Evolutionary conservation across 1,284 basidiomycete species (phyloP), one percentile per base, ranked within the genome.

Genomic region (Melampsora larici-populina): DNA sequence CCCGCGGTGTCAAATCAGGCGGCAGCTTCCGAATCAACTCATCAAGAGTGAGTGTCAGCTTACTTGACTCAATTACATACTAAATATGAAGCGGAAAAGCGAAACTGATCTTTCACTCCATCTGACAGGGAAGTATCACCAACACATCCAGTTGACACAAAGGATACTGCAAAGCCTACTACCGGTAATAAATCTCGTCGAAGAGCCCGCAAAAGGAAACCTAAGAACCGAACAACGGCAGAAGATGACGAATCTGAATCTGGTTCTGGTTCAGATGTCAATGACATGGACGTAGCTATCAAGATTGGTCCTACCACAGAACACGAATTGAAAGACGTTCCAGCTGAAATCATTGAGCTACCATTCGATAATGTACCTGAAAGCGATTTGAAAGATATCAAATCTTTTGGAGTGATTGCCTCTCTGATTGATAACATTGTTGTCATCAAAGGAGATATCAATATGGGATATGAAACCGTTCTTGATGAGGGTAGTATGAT

Each of bases 401-500:
- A 33, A 29, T 40, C 36, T 51, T 78, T 78, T 70, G 75, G 75
- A 51, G 7, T 60, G 8, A 40, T 78, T 17, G 29, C 43, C 48
- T 70, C 67, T 31, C 46, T 70, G 26, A 70, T 78, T 33, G 68
- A 67, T 26, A 70, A 78, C 46, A 58, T 78, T 24, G 55, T 78
- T 9, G 75, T 78, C 17, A 70, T 78, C 60, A 60, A 70, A 58
- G 75, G 75, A 43, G 62, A 36, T 2, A 40, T 43, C 48, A 46
- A 66, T 3, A 29, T 70, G 49, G 67, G 60, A 24, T 78, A 70
- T 40, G 75, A 78, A 64, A 68, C 51, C 31, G 75, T 78, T 15
- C 29, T 78, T 21, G 75, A 78, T 51, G 75, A 78, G 48, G 68
- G 68, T 18, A 78, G 55, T 40, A 43, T 78, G 24, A 67, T 70